Evolutionary conservation across 768 basidiomycete species (phyloP), one percentile per base, ranked within the genome.

Genomic region (Podaxis rugospora): DNA sequence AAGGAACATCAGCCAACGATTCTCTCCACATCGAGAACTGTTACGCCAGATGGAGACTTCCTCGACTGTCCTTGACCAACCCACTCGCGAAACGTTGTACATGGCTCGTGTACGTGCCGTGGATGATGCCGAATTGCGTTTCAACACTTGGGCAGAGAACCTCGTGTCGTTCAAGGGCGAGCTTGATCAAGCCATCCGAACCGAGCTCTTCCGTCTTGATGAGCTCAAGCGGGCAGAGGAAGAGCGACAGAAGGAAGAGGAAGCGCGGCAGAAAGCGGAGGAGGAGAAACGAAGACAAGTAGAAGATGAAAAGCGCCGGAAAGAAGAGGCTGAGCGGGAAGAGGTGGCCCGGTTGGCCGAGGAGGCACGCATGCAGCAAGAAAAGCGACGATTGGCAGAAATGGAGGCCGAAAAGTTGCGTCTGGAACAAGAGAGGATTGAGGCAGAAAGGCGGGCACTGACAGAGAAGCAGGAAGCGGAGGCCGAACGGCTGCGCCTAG

Each of bases 31-130:
- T 47, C 85, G 80, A 18, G 81, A 84, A 47, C 70, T 83, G 2
- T 73, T 91, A 18, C 77, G 78, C 18, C 73, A 71, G 23, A 84
- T 93, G 77, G 83, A 87, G n/a, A 65, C 75, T 35, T 62, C 71
- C 7, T 78, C 83, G 36, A 72, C 75, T 47, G 69, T 73, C 1
- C 70, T 74, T 32, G 83, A 86, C 55, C 57, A 74, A 16, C 67
- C 75, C 44, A 72, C 80, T n/a, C 78, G 80, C 46, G 80, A 85
- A 51, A 67, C 68, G 21, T 58, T 91, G 0, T 78, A 83, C 58
- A 70, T 75, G 18, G 70, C 84, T 11, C 80, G 89, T 47, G 71
- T 73, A 46, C 75, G 78, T 58, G 75, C 77, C 5, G 74, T 83
- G 14, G 80, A 86, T 65, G 81, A 85, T 62, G 72, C 78, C 0